Percentiles rank a stretch among this genome's conserved stretches.
These are phyloP conservation scores for Lignosus rhinocerotis DNA, from an alignment of 1,284 basidiomycete genomes.

Conservation along the genomic window DNA sequence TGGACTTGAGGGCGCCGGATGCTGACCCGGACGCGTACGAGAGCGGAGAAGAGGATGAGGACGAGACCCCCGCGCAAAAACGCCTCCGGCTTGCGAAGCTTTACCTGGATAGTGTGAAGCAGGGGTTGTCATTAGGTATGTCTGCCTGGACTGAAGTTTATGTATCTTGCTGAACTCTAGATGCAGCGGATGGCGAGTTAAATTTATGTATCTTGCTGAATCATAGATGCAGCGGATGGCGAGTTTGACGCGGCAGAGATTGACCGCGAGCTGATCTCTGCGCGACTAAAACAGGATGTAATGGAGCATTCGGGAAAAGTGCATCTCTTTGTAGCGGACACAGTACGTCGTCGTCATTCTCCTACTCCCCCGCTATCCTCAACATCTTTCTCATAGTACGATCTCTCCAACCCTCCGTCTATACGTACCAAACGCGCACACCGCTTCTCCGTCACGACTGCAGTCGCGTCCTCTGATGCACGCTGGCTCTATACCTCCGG, in stretches of 20 bases:
- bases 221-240: conserved; percentile 57
- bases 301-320: conserved; percentile 82
- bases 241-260: conserved; percentile 94
- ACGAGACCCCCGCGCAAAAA: conserved; percentile 95
- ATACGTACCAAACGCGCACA: conserved; percentile 71
- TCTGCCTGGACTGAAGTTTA: conserved; percentile 15
- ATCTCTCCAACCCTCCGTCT: conserved; percentile 45
- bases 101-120: conserved; percentile 86
- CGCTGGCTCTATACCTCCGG: conserved; percentile 77
- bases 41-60: conserved; percentile 78
- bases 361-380: background rate
- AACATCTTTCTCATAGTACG: conserved; percentile 32
- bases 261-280: conserved; percentile 89
- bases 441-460: conserved; percentile 74
- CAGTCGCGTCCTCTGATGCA: conserved; percentile 69
- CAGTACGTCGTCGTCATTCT: conserved; percentile 42
- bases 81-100: conserved; percentile 86
- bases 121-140: conserved; percentile 61
- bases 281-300: conserved; percentile 88
- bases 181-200: conserved; percentile 75
- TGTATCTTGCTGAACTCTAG: background rate
- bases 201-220: background rate
- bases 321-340: conserved; percentile 78
- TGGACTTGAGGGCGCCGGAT: conserved; percentile 71
- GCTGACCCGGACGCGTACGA: conserved; percentile 49